Percentiles rank a stretch among this genome's conserved stretches.
Evolutionary conservation across 164 flowering plant genomes (phyloP).

Genomic region (Liriodendron chinense): DNA sequence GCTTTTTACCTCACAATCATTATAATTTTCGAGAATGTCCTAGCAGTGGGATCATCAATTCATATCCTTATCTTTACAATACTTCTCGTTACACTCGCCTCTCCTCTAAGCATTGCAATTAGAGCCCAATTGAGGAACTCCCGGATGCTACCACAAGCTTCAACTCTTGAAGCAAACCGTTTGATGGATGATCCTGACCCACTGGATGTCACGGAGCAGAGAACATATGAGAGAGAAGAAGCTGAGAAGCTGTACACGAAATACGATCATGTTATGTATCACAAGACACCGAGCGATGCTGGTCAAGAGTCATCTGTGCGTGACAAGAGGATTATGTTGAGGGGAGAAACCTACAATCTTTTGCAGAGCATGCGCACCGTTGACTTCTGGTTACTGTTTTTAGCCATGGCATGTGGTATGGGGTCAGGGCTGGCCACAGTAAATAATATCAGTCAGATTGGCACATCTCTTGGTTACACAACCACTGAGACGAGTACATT

Average conservation of each 20-base stretch:
- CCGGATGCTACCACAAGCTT: conserved; percentile 12
- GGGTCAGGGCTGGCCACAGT: conserved; percentile 91
- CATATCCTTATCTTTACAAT: conserved; percentile 30
- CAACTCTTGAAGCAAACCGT: conserved; percentile 17
- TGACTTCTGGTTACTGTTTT: conserved; percentile 78
- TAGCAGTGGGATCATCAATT: conserved; percentile 35
- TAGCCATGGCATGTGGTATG: conserved; percentile 84
- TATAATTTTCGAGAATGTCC: conserved; percentile 51
- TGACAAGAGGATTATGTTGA: conserved; percentile 16
- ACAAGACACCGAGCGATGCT: conserved; percentile 22
- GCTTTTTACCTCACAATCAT: conserved; percentile 74
- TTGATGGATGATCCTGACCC: conserved; percentile 21
- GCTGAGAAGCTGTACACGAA: conserved; percentile 1
- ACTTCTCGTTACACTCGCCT: conserved; percentile 50
- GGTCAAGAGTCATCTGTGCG: conserved; percentile 11
- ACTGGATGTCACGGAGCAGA: conserved; percentile 5
- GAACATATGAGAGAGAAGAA: neutral
- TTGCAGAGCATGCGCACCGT: conserved; percentile 53
- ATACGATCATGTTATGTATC: conserved; percentile 21
- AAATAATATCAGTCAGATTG: conserved; percentile 89
- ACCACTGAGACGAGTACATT: conserved; percentile 48
- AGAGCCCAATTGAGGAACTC: conserved; percentile 44
- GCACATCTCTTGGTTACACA: conserved; percentile 81
- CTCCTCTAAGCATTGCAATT: conserved; percentile 53
- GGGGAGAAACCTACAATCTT: conserved; percentile 47